Conservation (phyloP, 257 asterid species). For the Dorcoceras hygrometricum region DNA sequence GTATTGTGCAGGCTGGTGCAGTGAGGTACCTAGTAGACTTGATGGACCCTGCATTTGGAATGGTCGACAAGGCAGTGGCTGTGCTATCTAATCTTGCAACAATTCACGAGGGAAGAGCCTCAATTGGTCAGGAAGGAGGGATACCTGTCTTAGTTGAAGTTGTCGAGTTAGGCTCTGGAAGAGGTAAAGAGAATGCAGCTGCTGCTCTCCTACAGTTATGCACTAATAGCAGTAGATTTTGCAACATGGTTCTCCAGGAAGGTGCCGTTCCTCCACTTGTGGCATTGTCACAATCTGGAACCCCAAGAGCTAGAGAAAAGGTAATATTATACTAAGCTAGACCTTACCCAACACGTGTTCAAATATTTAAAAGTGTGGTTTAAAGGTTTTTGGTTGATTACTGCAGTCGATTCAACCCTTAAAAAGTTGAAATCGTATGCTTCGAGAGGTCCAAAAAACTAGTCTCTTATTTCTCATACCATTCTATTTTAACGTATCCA, state of each 20-base stretch:
- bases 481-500: neutral
- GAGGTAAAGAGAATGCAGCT: slow-evolving; percentile 93
- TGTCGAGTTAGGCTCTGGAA: slow-evolving; percentile 78
- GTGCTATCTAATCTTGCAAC: slow-evolving; percentile 78
- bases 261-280: slow-evolving; percentile 89
- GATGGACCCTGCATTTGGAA: slow-evolving; percentile 90
- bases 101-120: slow-evolving; percentile 64
- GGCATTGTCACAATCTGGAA: slow-evolving; percentile 74
- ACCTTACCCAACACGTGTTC: neutral
- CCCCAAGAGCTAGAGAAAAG: slow-evolving; percentile 84
- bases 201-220: slow-evolving; percentile 91
- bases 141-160: slow-evolving; percentile 82
- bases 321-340: slow-evolving; percentile 28
- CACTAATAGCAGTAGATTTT: slow-evolving; percentile 59
- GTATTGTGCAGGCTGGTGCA: slow-evolving; percentile 82
- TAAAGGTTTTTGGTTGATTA: neutral
- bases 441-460: neutral
- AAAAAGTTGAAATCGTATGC: neutral
- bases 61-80: slow-evolving; percentile 94
- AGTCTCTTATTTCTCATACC: neutral
- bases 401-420: neutral
- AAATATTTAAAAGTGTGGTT: neutral
- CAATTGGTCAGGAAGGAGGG: slow-evolving; percentile 68
- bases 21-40: slow-evolving; percentile 73
- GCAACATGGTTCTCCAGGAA: slow-evolving; percentile 71